Percentiles rank a stretch among this genome's conserved stretches.
Conservation (phyloP, 345 rosid species). For the Brassica cretica region DNA sequence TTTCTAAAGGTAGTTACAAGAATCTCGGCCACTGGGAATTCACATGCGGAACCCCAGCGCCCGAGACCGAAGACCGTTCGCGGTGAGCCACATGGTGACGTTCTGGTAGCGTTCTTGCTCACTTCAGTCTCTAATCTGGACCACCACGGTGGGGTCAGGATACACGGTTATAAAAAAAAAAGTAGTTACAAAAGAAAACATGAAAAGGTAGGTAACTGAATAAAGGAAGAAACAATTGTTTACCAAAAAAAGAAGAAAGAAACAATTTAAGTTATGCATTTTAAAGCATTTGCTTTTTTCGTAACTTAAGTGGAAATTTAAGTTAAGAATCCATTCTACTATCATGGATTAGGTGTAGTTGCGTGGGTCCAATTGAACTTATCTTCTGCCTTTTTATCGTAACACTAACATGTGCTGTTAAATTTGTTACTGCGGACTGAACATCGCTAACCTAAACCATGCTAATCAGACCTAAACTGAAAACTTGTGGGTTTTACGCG, state of each 20-base stretch:
- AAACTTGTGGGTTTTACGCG: not conserved
- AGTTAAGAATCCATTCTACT: not conserved
- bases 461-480: not conserved
- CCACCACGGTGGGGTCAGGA: too few species aligned
- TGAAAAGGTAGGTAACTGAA: not conserved
- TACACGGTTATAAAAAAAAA: too few species aligned
- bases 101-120: too few species aligned
- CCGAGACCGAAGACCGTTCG: too few species aligned
- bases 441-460: not conserved
- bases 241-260: not conserved
- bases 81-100: too few species aligned
- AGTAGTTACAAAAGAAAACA: not conserved
- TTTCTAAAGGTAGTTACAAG: too few species aligned
- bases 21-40: too few species aligned
- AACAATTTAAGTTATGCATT: not conserved
- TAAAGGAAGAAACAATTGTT: not conserved
- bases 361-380: slow-evolving; percentile 14
- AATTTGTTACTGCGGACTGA: not conserved
- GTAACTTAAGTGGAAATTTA: slow-evolving; percentile 1
- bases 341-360: slow-evolving; percentile 4
- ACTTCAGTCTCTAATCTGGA: too few species aligned
- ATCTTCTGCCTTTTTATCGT: not conserved
- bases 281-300: not conserved
- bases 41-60: too few species aligned
- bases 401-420: not conserved